Base-by-base conservation (phyloP, 2,329 filamentous ascomycete species). In the Emmonsiellopsis sp. region DNA sequence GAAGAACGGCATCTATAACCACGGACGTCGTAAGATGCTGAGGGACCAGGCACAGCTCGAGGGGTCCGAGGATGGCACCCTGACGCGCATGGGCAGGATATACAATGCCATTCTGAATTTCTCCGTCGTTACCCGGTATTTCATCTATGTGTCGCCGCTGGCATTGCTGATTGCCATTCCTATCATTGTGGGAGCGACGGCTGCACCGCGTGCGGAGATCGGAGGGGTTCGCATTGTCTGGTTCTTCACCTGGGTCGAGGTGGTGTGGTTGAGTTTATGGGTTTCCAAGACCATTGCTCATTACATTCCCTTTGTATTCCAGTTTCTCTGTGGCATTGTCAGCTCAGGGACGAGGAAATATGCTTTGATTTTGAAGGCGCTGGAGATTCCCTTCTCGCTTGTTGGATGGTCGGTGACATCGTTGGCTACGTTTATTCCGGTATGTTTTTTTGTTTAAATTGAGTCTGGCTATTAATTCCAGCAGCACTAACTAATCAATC, bases 161-260 rank as follows among this genome's bases (percentile, higher is more conserved):
- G 81, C 77, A 3, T 54, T 77, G 5, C 59, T 79, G n/a, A 74
- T 85, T 54, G 80, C 82, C 1, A 72, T 85, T 41, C 82, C 82
- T 5, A 84, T 85, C 58, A 78, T 85, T 55, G 70, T 84, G 13
- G 80, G 81, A n/a, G 78, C 77, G 5, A 79, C 77, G 0, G 74
- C 63, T 37, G 73, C 76, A 32, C 62, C 65, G 34, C 55, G 73
- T 46, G 75, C 76, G 7, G 71, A 67, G 31, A 79, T 84, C 57
- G 79, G 78, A 13, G 76, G 76, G 20, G 80, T 84, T 4, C 69
- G 74, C 7, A 73, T 83, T 41, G 71, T 78, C 51, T 82, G 78
- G 75, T 81, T 85, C 68, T 85, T 83, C 69, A 75, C 76, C 15
- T 85, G 82, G 82, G 70, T 85, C 38, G 81, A 84, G 65, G 75